Base-by-base conservation (phyloP, 176 grass and related monocot genomes). In the Elaeis guineensis region DNA sequence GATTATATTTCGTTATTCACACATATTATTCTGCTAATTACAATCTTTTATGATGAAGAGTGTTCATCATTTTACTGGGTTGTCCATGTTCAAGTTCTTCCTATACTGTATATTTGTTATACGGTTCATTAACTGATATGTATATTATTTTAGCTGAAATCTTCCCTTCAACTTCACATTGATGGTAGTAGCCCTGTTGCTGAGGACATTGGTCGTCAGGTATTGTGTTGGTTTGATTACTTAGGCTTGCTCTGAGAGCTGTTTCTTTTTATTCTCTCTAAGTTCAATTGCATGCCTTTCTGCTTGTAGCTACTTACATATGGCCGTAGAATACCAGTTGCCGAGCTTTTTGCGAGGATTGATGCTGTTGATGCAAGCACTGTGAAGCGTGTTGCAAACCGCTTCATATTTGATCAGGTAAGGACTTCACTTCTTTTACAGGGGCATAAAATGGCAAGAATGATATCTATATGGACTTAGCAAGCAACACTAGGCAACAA, bases 351-450 rank as follows among this genome's bases (percentile, higher is more conserved):
- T 74, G 82, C 94, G 24, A 92, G 94, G 61, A 98, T 98, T 71
- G 94, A 98, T 79, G 88, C 94, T 58, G 94, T 98, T 67, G 94
- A 98, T 50, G 85, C 94, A 60, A 93, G 79, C 64, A 88, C 85
- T 48, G 79, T 98, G 22, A 98, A 80, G 67, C 82, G 94, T 74
- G 88, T 98, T 57, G 88, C 94, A 26, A 98, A 98, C 20, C 94
- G 94, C 39, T 93, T 98, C 82, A 89, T 98, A 73, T 98, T 98
- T 79, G 94, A 98, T 72, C 88, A 98, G 88, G 93, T 92, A 80
- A 57, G 69, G 49, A 5, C 55, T 49, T 62, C 19, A 11, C 23
- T 61, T 44, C 1, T 16, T 18, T 32, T 39, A 8, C 30, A 32
- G 35, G 9, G 35, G 9, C 28, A 30, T 30, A 30, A 6, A 30